These are phyloP conservation scores for Nepenthes gracilis DNA, from an alignment of 148 eudicot species.

Conservation along the genomic window DNA sequence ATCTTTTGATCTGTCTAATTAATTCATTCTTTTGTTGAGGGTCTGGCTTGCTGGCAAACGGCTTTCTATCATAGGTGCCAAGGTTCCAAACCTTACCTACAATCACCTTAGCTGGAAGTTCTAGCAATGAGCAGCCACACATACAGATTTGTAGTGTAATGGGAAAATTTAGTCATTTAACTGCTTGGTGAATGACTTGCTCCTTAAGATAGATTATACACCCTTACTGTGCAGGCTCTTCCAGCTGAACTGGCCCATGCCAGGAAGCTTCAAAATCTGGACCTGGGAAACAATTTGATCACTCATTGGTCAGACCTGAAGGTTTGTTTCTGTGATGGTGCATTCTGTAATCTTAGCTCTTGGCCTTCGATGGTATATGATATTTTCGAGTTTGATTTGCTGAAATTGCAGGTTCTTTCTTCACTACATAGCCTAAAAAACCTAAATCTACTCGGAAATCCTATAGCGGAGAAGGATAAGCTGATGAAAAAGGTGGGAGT, in stretches of 20 bases:
- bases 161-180: too few relatives aligned
- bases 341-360: not conserved
- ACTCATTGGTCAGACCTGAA: conserved; percentile 66
- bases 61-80: too few relatives aligned
- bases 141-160: too few relatives aligned
- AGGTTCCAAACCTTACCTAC: too few relatives aligned
- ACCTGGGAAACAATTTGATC: conserved; percentile 76
- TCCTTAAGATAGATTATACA: conserved; percentile 2
- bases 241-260: conserved; percentile 55
- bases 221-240: conserved; percentile 27
- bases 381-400: conserved; percentile 6
- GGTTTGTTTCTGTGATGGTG: conserved; percentile 25
- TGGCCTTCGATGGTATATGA: not conserved
- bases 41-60: too few relatives aligned
- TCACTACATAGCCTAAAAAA: conserved; percentile 54
- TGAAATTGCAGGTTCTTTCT: conserved; percentile 52
- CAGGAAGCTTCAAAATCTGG: conserved; percentile 61
- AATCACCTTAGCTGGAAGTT: too few relatives aligned
- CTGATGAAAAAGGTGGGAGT: conserved; percentile 45
- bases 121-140: too few relatives aligned
- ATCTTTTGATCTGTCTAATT: too few relatives aligned
- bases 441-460: conserved; percentile 78
- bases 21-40: not conserved
- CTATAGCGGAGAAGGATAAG: conserved; percentile 63
- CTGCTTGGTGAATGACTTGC: not conserved